Percentiles rank a stretch among this genome's conserved stretches.
Evolutionary conservation across 148 eudicot species (phyloP).

Genomic region (Rhododendron griersonianum): DNA sequence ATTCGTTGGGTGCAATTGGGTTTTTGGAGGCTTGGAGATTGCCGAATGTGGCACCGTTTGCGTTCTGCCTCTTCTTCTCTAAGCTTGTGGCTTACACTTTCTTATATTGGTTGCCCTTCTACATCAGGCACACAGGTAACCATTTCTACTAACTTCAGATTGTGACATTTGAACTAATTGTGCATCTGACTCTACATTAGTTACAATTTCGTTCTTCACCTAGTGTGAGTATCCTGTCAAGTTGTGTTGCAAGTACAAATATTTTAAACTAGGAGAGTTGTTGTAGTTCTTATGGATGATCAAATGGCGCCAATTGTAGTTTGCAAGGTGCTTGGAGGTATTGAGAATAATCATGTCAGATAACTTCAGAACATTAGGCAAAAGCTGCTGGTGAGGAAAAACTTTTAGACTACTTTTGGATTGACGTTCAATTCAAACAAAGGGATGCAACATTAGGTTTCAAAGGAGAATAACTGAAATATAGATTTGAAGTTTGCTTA

Average conservation of each 20-base stretch:
- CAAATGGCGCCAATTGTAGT: background rate
- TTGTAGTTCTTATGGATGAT: background rate
- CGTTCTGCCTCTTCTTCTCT: constrained; percentile 84
- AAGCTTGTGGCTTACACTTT: constrained; percentile 98
- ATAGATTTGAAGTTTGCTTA: background rate
- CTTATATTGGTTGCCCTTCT: constrained; percentile 95
- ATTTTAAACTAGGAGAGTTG: background rate
- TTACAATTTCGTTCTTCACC: background rate
- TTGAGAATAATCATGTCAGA: background rate
- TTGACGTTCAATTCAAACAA: background rate
- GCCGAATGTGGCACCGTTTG: constrained; percentile 82
- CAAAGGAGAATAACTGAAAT: background rate
- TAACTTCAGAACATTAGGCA: background rate
- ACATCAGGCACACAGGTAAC: constrained; percentile 85
- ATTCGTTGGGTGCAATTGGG: constrained; percentile 61
- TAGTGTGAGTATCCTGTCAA: background rate
- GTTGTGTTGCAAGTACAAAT: background rate
- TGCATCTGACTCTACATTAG: background rate
- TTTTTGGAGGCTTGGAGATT: constrained; percentile 87
- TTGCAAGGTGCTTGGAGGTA: background rate
- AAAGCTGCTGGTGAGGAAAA: background rate
- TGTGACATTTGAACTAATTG: background rate
- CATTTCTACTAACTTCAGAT: background rate
- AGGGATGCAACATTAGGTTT: background rate
- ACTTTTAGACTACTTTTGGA: background rate